Evolutionary conservation across 768 basidiomycete genomes (phyloP).

Genomic region (Bullera alba): DNA sequence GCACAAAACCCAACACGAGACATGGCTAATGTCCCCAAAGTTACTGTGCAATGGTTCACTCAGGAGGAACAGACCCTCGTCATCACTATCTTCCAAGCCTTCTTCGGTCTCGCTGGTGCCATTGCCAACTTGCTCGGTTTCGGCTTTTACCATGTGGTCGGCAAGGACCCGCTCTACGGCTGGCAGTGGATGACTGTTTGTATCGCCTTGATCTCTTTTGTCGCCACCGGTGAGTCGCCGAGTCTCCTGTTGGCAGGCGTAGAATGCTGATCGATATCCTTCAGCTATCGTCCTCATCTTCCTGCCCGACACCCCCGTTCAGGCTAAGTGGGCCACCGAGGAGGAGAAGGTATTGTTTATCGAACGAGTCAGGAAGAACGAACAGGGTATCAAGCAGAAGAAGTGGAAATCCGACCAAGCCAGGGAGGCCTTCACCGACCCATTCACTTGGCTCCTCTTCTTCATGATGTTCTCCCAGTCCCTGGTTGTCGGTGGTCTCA

Average conservation of each 20-base stretch:
- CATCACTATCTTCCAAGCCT: constrained; percentile 18
- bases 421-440: constrained; percentile 51
- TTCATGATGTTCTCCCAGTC: constrained; percentile 51
- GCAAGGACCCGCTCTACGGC: background rate
- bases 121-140: constrained; percentile 10
- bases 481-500: constrained; percentile 22
- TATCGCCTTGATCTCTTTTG: constrained; percentile 10
- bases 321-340: constrained; percentile 15
- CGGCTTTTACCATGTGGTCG: constrained; percentile 22
- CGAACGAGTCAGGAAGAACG: constrained; percentile 53
- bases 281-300: constrained; percentile 12
- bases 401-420: constrained; percentile 48
- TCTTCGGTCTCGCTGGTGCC: constrained; percentile 11
- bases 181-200: constrained; percentile 29
- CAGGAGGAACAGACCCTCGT: constrained; percentile 22
- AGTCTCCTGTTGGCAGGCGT: too few species aligned
- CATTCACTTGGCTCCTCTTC: constrained; percentile 50
- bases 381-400: constrained; percentile 54
- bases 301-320: constrained; percentile 22
- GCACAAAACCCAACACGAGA: too few species aligned
- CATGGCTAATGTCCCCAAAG: background rate
- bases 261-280: background rate
- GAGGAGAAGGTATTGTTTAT: constrained; percentile 52
- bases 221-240: constrained; percentile 10
- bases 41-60: constrained; percentile 29